These are phyloP conservation scores for Phytophthora aleatoria DNA, from an alignment of 352 stramenopile genomes.

Conservation along the genomic window DNA sequence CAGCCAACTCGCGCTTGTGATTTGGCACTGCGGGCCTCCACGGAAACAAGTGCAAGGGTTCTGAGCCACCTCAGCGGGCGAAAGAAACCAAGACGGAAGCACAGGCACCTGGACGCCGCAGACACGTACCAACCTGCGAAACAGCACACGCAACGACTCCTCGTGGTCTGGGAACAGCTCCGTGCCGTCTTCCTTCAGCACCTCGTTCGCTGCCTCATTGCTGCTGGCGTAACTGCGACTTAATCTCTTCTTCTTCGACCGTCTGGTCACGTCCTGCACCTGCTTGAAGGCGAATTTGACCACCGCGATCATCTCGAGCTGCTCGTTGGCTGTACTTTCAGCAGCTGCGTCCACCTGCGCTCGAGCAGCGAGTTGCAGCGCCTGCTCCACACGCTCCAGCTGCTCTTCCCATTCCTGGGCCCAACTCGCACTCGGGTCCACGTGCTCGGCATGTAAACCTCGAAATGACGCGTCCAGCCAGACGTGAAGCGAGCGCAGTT, in stretches of 20 bases:
- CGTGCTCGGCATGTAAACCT: slow-evolving; percentile 43
- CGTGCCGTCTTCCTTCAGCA: slow-evolving; percentile 16
- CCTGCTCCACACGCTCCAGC: slow-evolving; percentile 49
- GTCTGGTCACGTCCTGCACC: slow-evolving; percentile 28
- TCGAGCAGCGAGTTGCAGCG: slow-evolving; percentile 40
- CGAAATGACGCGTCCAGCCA: slow-evolving; percentile 46
- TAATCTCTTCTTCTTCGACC: slow-evolving; percentile 21
- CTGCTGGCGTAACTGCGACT: slow-evolving; percentile 28
- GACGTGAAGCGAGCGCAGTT: slow-evolving; percentile 45
- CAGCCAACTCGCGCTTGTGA: slow-evolving; percentile 39
- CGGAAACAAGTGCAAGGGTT: slow-evolving; percentile 28
- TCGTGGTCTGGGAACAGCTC: slow-evolving; percentile 43
- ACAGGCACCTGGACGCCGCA: slow-evolving; percentile 50
- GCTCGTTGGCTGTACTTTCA: slow-evolving; percentile 28
- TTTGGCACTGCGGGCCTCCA: slow-evolving; percentile 32
- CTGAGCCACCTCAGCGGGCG: slow-evolving; percentile 41
- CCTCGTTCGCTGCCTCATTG: slow-evolving; percentile 1
- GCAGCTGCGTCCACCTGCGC: slow-evolving; percentile 31
- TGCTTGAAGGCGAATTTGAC: slow-evolving; percentile 60
- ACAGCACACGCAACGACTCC: slow-evolving; percentile 49
- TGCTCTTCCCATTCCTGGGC: slow-evolving; percentile 50
- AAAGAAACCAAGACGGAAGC: slow-evolving; percentile 58
- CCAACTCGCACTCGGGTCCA: slow-evolving; percentile 53
- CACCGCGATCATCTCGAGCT: slow-evolving; percentile 52
- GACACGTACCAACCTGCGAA: slow-evolving; percentile 51